These are phyloP conservation scores for Trichoderma pleuroti DNA, from an alignment of 2,329 filamentous ascomycete species.

Conservation along the genomic window DNA sequence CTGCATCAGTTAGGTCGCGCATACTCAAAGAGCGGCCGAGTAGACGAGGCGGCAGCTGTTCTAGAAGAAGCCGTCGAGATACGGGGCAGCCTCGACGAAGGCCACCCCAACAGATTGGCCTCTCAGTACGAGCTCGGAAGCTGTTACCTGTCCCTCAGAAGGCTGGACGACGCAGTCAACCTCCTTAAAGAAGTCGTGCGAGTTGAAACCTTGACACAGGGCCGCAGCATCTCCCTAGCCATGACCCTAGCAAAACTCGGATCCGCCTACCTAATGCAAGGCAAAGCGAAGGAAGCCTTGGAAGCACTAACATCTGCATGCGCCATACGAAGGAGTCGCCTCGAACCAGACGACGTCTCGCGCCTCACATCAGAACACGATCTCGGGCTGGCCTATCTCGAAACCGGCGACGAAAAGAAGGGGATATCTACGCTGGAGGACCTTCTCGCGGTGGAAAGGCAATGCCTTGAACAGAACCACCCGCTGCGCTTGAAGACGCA, in stretches of 20 bases:
- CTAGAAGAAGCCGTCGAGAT: background rate
- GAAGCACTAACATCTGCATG: background rate
- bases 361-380: slow-evolving; percentile 5
- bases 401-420: background rate
- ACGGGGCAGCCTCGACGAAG: background rate
- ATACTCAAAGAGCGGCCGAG: background rate
- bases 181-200: background rate
- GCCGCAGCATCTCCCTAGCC: background rate
- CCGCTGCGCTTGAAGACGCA: slow-evolving; percentile 11
- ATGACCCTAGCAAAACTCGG: background rate
- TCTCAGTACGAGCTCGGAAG: slow-evolving; percentile 15
- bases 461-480: background rate
- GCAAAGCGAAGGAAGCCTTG: background rate
- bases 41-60: background rate
- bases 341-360: background rate
- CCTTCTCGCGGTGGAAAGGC: background rate
- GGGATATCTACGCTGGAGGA: slow-evolving; percentile 11
- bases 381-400: background rate
- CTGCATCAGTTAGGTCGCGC: background rate
- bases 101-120: background rate
- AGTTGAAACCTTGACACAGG: background rate
- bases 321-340: background rate
- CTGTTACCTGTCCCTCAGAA: background rate
- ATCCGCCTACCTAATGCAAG: background rate
- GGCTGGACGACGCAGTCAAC: background rate